Base-by-base conservation (phyloP, 2,329 filamentous ascomycete species). In the Ceratocystis papillata region DNA sequence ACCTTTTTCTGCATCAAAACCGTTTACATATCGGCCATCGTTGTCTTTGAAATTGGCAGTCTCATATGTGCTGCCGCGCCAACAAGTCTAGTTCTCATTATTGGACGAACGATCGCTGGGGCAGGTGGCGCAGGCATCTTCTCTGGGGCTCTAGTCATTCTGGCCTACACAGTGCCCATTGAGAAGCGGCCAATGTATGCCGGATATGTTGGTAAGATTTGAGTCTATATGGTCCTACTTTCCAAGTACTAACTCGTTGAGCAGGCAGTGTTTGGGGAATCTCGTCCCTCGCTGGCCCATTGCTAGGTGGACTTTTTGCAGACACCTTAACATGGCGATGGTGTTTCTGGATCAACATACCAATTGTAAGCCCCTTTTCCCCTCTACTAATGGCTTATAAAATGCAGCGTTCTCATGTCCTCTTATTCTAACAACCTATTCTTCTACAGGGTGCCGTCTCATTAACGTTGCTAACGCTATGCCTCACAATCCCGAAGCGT, bases 51-150 rank as follows among this genome's bases (percentile, higher is more conserved):
- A 63, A 68, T 78, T 45, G 78, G 78, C 12, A 78, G 76, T 61
- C 71, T 76, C 20, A 70, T 79, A 33, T 79, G 78, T 57, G 75
- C 72, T 30, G 69, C 71, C 8, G 72, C 75, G 0, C 74, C 72
- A 2, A 70, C 72, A 65, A 74, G 73, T 41, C 67, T 71, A 8
- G 70, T 72, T 4, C 73, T 77, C 63, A 76, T 77, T 63, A 66
- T 74, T 33, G 75, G 75, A 41, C 71, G 75, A 4, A 74, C 74
- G 17, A 70, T 77, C 17, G 72, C 75, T 0, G 75, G 75, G 4
- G 69, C 76, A 28, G 79, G 79, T 41, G 73, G 79, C 15, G 75
- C 80, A 10, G 77, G 77, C 25, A 77, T 77, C 64, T 80, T 80
- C 70, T 78, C 77, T 20, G 80, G 79, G 1, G 74, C 74, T 0